A percentile compares a stretch with the other conserved stretches of the same genome.
These are phyloP conservation scores for Phytophthora foliorum DNA, from an alignment of 352 stramenopile genomes.

Conservation along the genomic window DNA sequence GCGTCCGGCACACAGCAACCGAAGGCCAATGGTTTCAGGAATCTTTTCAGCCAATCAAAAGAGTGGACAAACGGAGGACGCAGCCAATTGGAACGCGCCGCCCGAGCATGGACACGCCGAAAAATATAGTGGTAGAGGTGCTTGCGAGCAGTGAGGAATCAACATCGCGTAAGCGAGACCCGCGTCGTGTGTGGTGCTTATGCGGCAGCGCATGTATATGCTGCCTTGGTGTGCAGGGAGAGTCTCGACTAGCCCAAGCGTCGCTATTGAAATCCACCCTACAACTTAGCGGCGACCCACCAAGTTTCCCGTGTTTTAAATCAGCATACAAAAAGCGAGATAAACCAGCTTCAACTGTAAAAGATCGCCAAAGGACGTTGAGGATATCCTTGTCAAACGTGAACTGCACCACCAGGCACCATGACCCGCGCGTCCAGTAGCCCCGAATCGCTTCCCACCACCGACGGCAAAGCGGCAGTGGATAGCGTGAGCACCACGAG, in stretches of 20 bases:
- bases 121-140: no score
- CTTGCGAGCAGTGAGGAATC: conserved; percentile 16
- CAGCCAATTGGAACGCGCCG: conserved; percentile 30
- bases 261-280: background rate
- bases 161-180: background rate
- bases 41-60: conserved; percentile 56
- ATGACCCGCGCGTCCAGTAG: conserved; percentile 17
- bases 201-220: background rate
- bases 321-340: conserved; percentile 4
- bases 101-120: no score
- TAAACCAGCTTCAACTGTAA: conserved; percentile 30
- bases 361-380: conserved; percentile 3
- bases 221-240: background rate
- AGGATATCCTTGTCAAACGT: conserved; percentile 36
- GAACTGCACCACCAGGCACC: background rate
- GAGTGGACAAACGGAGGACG: background rate
- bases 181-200: background rate
- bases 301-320: conserved; percentile 8
- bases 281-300: background rate
- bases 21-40: conserved; percentile 57
- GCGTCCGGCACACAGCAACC: conserved; percentile 9
- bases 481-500: conserved; percentile 32
- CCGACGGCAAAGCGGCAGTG: conserved; percentile 17
- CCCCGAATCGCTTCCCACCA: background rate
- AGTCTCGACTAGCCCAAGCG: background rate